Percentiles rank a stretch among this genome's conserved stretches.
Evolutionary conservation across 495 filamentous ascomycete genomes (phyloP).

Genomic region (Aspergillus kassunensis): DNA sequence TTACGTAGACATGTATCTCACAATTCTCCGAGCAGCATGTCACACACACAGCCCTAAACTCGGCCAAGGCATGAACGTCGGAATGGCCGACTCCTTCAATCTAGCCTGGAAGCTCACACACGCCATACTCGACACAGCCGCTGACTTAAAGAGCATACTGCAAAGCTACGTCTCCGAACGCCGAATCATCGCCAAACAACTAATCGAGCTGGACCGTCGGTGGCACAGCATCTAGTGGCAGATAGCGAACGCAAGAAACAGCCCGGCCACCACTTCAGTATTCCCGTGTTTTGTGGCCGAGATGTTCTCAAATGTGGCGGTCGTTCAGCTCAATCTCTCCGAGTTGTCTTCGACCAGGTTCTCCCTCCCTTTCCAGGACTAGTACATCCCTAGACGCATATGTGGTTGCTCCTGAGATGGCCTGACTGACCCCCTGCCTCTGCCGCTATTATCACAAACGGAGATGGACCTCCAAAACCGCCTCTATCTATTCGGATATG

Average conservation of each 20-base stretch:
- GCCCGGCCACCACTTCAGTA: not conserved
- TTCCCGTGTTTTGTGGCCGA: not conserved
- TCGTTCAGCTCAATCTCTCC: no score
- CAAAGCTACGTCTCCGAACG: not conserved
- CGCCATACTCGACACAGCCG: not conserved
- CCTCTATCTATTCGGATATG: not conserved
- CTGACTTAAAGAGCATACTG: not conserved
- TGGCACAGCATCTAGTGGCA: not conserved
- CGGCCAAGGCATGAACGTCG: slow-evolving; percentile 1
- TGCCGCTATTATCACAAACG: not conserved
- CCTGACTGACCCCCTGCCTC: not conserved
- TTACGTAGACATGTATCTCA: no score
- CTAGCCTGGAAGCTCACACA: not conserved
- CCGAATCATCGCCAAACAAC: not conserved
- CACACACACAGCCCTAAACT: not conserved
- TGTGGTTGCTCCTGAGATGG: no score
- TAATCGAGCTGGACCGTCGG: not conserved
- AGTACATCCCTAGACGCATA: no score
- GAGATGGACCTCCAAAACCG: no score
- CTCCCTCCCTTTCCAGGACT: no score
- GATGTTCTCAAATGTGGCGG: not conserved
- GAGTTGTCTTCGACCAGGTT: no score
- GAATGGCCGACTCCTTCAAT: not conserved
- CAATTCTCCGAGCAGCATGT: not conserved
- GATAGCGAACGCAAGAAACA: not conserved